A percentile compares a stretch with the other conserved stretches of the same genome.
phyloP scores from a whole-genome alignment of 2,329 filamentous ascomycete species.

The Trichophyton equinum region DNA sequence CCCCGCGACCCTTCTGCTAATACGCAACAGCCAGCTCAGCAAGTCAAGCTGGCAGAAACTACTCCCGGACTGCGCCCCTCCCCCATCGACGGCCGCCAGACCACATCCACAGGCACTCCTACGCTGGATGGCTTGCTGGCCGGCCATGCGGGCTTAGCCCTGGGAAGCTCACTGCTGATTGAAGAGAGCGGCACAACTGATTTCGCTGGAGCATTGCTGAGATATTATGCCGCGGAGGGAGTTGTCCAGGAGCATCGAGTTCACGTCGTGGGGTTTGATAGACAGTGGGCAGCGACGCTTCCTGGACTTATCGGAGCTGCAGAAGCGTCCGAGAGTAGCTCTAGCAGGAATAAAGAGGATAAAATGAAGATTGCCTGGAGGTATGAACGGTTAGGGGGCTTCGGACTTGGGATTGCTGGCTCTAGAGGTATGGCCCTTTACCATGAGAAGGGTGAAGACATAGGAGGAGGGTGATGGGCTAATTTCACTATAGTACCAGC shows the following conservation, averaged over 20 bases:
- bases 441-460: too few species aligned
- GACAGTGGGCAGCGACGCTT: constrained; percentile 70
- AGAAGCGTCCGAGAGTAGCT: constrained; percentile 34
- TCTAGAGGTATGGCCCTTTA: constrained; percentile 46
- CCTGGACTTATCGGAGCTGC: constrained; percentile 54
- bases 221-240: constrained; percentile 87
- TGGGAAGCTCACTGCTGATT: constrained; percentile 68
- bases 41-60: constrained; percentile 17
- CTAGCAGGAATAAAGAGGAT: constrained; percentile 40
- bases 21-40: constrained; percentile 3
- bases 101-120: constrained; percentile 79
- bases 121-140: constrained; percentile 77
- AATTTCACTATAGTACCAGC: constrained; percentile 18
- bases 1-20: constrained; percentile 12
- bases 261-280: constrained; percentile 68
- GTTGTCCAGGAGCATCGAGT: constrained; percentile 81
- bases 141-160: constrained; percentile 69
- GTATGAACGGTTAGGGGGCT: constrained; percentile 73
- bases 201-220: constrained; percentile 69
- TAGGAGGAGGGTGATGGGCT: background rate
- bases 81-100: constrained; percentile 71
- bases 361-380: constrained; percentile 99
- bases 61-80: constrained; percentile 61
- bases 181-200: constrained; percentile 90
- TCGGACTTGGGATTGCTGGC: constrained; percentile 42